Percentiles rank a stretch among this genome's conserved stretches.
Evolutionary conservation across 2,329 filamentous ascomycete species (phyloP).

Genomic region (Arthrobotrys entomopaga): DNA sequence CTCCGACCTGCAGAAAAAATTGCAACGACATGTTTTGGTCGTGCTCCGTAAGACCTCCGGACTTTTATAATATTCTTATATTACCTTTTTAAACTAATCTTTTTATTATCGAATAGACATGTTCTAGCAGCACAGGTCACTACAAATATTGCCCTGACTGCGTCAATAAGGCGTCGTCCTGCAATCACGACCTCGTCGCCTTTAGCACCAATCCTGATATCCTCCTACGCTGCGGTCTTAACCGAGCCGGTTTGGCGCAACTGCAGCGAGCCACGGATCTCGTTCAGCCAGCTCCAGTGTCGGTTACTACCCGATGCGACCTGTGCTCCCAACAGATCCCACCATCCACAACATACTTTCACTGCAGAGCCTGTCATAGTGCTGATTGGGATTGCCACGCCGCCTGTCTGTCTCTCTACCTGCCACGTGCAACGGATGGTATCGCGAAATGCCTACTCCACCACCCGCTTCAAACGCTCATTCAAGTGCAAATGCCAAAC

Average conservation of each 20-base stretch:
- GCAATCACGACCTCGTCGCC: slow-evolving; percentile 49
- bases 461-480: slow-evolving; percentile 39
- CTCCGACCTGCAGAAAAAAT: slow-evolving; percentile 11
- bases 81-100: slow-evolving; percentile 2
- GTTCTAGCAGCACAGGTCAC: slow-evolving; percentile 15
- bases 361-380: slow-evolving; percentile 37
- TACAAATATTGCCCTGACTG: slow-evolving; percentile 49
- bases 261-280: slow-evolving; percentile 17
- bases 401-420: slow-evolving; percentile 27
- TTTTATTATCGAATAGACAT: slow-evolving; percentile 5
- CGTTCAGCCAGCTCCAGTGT: slow-evolving; percentile 46
- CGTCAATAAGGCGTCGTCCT: slow-evolving; percentile 47
- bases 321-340: slow-evolving; percentile 40
- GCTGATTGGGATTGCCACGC: slow-evolving; percentile 49
- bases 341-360: slow-evolving; percentile 46
- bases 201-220: slow-evolving; percentile 39
- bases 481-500: slow-evolving; percentile 49
- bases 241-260: not conserved
- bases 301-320: slow-evolving; percentile 52
- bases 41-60: slow-evolving; percentile 20
- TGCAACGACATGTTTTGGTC: slow-evolving; percentile 53
- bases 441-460: slow-evolving; percentile 42
- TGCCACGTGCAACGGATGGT: slow-evolving; percentile 18
- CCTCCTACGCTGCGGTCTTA: slow-evolving; percentile 33
- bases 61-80: not conserved